Base-by-base conservation (phyloP, 164 flowering plant genomes). In the Platanus orientalis region DNA sequence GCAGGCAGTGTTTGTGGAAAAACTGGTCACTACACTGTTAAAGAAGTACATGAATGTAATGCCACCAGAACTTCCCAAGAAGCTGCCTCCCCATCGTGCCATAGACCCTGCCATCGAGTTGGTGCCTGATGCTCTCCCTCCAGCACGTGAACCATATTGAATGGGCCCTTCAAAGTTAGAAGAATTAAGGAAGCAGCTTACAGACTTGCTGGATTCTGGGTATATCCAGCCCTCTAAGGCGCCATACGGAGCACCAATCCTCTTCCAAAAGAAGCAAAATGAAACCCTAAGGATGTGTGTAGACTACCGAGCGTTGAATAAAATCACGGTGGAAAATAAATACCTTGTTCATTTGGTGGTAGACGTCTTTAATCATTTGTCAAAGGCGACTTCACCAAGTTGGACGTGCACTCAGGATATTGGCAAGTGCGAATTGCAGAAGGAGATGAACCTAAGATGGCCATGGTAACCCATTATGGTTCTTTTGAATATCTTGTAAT, bases 31-130 rank as follows among this genome's bases (percentile, higher is more conserved):
- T 1, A 10, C 20, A 0, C 12, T 61, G 29, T 7, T 65, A 6
- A 7, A 30, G 23, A 58, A 59, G 24, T 74, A 44, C 7, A 4
- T 6, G 0, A 59, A 68, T 39, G 50, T 71, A 0, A 54, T 74
- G 47, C 63, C 65, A 11, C 14, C 11, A 7, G 50, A 66, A 32
- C 28, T 67, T 12, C 62, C 65, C 0, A 65, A 58, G n/a, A 6
- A 6, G 13, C 27, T 70, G 3, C 56, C 63, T 1, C 60, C 66
- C 4, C 1, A 47, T 0, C 0, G 67, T 0, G 34, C 2, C 0
- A 28, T 63, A 0, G 74, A 74, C 16, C 63, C 63, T 11, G 21
- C 20, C 13, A 71, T 71, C 26, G 55, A 70, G n/a, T 25, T 74
- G 19, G 62, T 29, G 39, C 59, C 54, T 5, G 59, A 50, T 0